phyloP scores from a whole-genome alignment of 352 stramenopile species.

The Elongisporangium prolatum region DNA sequence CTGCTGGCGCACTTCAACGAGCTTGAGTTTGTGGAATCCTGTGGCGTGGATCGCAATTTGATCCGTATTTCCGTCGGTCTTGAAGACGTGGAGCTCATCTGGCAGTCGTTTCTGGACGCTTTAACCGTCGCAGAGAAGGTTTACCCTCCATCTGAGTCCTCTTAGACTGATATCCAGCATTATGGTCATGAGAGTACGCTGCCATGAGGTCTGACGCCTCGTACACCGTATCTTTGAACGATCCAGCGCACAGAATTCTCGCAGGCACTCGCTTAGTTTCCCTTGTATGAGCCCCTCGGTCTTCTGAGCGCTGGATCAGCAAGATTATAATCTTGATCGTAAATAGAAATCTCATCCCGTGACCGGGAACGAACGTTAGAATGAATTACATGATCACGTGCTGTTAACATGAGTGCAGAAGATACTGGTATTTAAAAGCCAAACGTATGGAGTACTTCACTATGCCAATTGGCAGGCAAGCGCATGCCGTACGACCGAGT shows the following conservation, averaged over 20 bases:
- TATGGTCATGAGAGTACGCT: background rate
- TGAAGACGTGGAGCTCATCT: conserved; percentile 79
- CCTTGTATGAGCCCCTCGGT: background rate
- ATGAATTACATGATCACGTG: background rate
- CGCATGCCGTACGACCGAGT: background rate
- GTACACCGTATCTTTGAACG: background rate
- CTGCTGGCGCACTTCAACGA: conserved; percentile 92
- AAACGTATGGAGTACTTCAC: background rate
- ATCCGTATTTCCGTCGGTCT: conserved; percentile 91
- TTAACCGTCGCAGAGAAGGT: conserved; percentile 22
- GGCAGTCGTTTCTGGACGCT: conserved; percentile 49
- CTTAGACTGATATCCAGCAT: background rate
- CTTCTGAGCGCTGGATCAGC: background rate
- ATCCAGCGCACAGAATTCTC: background rate
- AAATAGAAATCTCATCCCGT: background rate
- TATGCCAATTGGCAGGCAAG: background rate
- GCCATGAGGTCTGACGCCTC: background rate
- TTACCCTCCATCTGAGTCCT: background rate
- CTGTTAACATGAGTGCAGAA: background rate
- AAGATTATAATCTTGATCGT: background rate
- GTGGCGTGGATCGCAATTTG: conserved; percentile 88
- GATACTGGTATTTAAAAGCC: background rate
- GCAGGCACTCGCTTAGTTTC: background rate
- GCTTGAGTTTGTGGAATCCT: conserved; percentile 88
- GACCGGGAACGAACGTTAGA: background rate